Conservation (phyloP, 108 stramenopile species). For the Seminavis robusta region DNA sequence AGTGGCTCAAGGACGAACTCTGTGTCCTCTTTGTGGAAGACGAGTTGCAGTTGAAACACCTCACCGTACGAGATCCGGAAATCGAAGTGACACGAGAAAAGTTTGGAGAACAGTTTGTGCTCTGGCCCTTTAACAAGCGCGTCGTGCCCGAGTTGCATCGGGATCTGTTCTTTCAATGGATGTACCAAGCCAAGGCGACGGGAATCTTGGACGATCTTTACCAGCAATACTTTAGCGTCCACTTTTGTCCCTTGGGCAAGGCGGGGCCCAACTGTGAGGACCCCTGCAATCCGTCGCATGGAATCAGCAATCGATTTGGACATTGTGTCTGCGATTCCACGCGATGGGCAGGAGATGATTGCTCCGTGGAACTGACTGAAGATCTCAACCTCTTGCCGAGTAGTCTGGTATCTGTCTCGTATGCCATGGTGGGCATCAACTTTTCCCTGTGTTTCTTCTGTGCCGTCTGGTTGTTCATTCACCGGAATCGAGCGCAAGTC, state of each 20-base stretch:
- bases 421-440: no score
- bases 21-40: not conserved
- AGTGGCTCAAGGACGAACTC: not conserved
- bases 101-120: not conserved
- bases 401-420: no score
- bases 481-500: no score
- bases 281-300: constrained; percentile 10
- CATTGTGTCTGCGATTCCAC: constrained; percentile 8
- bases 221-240: constrained; percentile 2
- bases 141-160: constrained; percentile 1
- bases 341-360: constrained; percentile 9
- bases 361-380: no score
- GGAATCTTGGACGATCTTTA: constrained; percentile 10
- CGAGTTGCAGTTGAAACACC: not conserved
- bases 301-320: not conserved
- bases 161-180: constrained; percentile 9
- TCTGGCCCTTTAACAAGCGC: not conserved
- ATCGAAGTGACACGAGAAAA: constrained; percentile 2
- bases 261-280: constrained; percentile 13
- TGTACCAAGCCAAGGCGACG: constrained; percentile 1
- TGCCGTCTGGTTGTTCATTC: no score
- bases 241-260: constrained; percentile 11
- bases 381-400: no score
- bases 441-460: no score
- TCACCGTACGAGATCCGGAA: not conserved